Base-by-base conservation (phyloP, 768 basidiomycete species). In the Russula earlei region DNA sequence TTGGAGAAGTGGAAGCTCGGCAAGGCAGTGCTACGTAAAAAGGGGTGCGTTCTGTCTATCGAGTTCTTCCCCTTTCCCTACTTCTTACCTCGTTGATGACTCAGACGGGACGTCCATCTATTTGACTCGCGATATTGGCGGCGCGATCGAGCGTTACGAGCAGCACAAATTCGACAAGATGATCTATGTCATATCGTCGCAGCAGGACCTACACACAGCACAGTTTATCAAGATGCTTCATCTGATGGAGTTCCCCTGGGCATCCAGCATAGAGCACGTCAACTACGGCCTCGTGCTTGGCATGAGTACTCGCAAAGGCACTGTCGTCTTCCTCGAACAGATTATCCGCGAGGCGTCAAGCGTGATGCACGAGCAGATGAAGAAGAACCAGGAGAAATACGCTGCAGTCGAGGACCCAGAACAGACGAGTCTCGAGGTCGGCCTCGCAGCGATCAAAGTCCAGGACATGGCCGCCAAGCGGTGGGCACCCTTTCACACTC, bases 281-380 rank as follows among this genome's bases (percentile, higher is more conserved):
- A 95, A 93, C 72, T 92, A 87, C 63, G 90, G 91, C 17, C 73
- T 95, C 58, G 93, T 99, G 20, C 84, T 81, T 52, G 95, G 95
- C 55, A 99, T 99, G 95, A 93, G 84, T 69, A 91, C 90, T 22
- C 81, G 89, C 31, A 91, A 84, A 70, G 93, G 93, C 34, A 97
- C 91, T 0, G 94, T 90, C 43, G 92, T 95, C 48, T 97, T 97
- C 79, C 74, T 99, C 29, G 84, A 96, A 64, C 82, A 97, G 69
- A 97, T 91, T 62, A 86, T 91, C 68, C 80, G 85, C 62, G 93
- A 96, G 66, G 91, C 94, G 0, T 78, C 82, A 5, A 77, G 79
- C 42, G 84, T 87, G 48, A 98, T 98, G 95, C 91, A 90, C 71
- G 92, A 94, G 56, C 91, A 94, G 71, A 99, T 99, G 95, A 77